phyloP scores from a whole-genome alignment of 768 basidiomycete species.

The Asterophora lycoperdoides region DNA sequence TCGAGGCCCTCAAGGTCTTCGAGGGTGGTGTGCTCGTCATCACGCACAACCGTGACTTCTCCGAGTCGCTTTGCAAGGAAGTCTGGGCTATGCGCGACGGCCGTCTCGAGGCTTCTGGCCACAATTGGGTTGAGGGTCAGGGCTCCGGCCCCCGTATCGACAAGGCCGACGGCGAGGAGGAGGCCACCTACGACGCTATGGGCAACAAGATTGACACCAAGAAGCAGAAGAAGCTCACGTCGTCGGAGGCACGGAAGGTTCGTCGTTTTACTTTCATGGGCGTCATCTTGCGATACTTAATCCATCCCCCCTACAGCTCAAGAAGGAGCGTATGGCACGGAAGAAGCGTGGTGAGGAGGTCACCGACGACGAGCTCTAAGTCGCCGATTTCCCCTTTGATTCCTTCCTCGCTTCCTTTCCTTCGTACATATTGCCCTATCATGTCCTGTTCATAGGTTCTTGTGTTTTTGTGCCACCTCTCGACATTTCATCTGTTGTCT shows the following conservation, averaged over 20 bases:
- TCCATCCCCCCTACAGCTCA: constrained; percentile 35
- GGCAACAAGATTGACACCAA: constrained; percentile 91
- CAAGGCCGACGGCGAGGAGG: constrained; percentile 88
- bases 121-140: constrained; percentile 99
- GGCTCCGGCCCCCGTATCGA: constrained; percentile 93
- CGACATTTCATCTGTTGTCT: constrained; percentile 10
- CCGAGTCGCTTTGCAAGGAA: constrained; percentile 95
- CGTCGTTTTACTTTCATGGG: constrained; percentile 10
- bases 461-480: constrained; percentile 13
- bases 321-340: constrained; percentile 95
- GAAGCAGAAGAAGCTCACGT: constrained; percentile 83
- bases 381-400: background rate
- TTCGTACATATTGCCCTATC: constrained; percentile 2
- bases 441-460: constrained; percentile 7
- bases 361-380: constrained; percentile 59
- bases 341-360: constrained; percentile 84
- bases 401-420: constrained; percentile 4
- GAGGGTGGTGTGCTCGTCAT: constrained; percentile 98
- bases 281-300: constrained; percentile 4
- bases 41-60: constrained; percentile 98
- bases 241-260: constrained; percentile 79
- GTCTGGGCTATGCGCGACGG: constrained; percentile 99
- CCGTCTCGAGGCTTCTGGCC: constrained; percentile 91
- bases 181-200: constrained; percentile 93
- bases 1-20: constrained; percentile 95